Base-by-base conservation (phyloP, 495 filamentous ascomycete genomes). In the Penicillium turbatum region DNA sequence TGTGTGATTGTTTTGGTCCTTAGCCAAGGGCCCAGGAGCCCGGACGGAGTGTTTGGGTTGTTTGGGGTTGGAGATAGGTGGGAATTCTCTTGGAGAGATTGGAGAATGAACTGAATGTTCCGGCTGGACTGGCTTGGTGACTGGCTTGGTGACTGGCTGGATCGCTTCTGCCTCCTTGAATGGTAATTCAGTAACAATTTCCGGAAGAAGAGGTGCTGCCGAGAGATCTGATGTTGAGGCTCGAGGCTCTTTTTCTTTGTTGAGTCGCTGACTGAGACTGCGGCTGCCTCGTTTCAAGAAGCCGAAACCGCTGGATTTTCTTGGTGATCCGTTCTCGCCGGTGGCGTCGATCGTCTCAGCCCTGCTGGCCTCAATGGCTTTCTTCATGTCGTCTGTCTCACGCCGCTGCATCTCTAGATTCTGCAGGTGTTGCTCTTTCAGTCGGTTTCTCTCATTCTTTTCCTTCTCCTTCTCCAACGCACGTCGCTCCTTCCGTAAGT, bases 381-480 rank as follows among this genome's bases (percentile, higher is more conserved):
- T 74, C 65, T 79, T 80, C 5, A 81, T 49, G 6, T 87, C 82
- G 17, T 81, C 81, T 17, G 81, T 79, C 59, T 85, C 80, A 40
- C 76, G 78, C 53, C 74, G 74, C 45, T 76, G 68, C 27, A 70
- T 68, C 38, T 83, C 79, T 56, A 69, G 73, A 17, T 42, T 51
- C 7, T 59, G 76, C 54, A 49, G 69, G 0, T 88, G 83, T 10
- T 79, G 61, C 29, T 88, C 87, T 56, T 84, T 86, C 51, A 82
- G 76, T 35, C 82, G 82, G 55, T 82, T 81, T 57, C 86, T 81
- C 1, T 82, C 80, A 5, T 75, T 77, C 61, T 84, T 89, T 49
- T 82, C 78, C 49, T 73, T 76, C 34, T 87, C 86, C 59, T 86
- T 92, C 21, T 86, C 84, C 17, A 82, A 82, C 17, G 79, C 80